phyloP scores from a whole-genome alignment of 2,329 filamentous ascomycete species.

The Scytalidium lignicola region DNA sequence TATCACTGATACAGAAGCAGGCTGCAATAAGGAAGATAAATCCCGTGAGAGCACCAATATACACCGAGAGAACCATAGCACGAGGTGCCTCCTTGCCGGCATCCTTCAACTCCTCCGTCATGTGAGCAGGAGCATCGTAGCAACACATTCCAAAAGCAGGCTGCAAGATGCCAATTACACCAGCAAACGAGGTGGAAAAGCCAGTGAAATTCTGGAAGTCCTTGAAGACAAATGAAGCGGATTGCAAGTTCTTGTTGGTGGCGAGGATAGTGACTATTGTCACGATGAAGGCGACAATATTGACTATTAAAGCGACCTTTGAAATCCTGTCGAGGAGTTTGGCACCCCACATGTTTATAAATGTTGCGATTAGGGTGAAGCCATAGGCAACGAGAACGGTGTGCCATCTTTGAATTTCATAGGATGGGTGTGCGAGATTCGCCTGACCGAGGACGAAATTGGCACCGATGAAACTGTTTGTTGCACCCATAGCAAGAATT shows the following conservation, averaged over 20 bases:
- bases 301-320: slow-evolving; percentile 45
- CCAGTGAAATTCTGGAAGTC: slow-evolving; percentile 51
- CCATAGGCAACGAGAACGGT: slow-evolving; percentile 47
- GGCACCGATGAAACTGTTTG: slow-evolving; percentile 47
- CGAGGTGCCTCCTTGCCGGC: slow-evolving; percentile 44
- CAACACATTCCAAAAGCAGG: slow-evolving; percentile 51
- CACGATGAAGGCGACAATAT: slow-evolving; percentile 46
- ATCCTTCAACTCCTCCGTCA: slow-evolving; percentile 51
- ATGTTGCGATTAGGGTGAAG: slow-evolving; percentile 38
- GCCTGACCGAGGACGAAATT: slow-evolving; percentile 52
- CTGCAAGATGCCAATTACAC: slow-evolving; percentile 49
- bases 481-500: slow-evolving; percentile 45
- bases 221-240: slow-evolving; percentile 48
- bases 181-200: slow-evolving; percentile 43
- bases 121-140: slow-evolving; percentile 40
- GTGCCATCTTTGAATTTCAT: slow-evolving; percentile 51
- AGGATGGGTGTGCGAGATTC: slow-evolving; percentile 45
- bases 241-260: slow-evolving; percentile 47
- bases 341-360: slow-evolving; percentile 44
- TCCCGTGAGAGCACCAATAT: slow-evolving; percentile 42
- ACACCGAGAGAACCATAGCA: slow-evolving; percentile 41
- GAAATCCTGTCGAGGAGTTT: slow-evolving; percentile 47
- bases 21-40: slow-evolving; percentile 43
- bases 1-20: slow-evolving; percentile 47
- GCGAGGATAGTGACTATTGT: slow-evolving; percentile 47